Base-by-base conservation (phyloP, 2,329 filamentous ascomycete species). In the Diaporthe australafricana region DNA sequence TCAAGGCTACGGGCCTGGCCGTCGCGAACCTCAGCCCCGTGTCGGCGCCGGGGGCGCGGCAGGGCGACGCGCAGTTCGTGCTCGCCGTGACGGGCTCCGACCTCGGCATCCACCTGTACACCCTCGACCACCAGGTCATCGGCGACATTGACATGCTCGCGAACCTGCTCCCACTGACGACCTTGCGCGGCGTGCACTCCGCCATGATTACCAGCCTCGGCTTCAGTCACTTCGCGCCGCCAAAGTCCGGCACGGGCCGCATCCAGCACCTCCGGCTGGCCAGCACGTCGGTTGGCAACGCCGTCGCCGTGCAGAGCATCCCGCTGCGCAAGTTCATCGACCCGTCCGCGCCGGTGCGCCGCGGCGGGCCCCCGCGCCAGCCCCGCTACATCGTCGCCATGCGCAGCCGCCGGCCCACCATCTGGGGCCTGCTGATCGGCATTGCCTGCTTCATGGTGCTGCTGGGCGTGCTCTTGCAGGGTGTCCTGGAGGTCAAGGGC, bases 21-120 rank as follows among this genome's bases (percentile, higher is more conserved):
- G 90, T 96, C 63, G 90, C 90, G 72, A 90, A 92, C 71, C 87
- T 98, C 12, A 87, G 88, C 12, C 87, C 85, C 5, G 83, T 88
- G 8, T 81, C 86, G 6, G 83, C 88, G 14, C 84, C 87, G 22
- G 76, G 79, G 1, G 82, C 87, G 1, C 84, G 80, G 62, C 82
- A 90, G 66, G 89, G 88, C 67, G 90, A 93, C 72, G 89, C 91
- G 57, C 94, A 98, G 81, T 93, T 94, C 75, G 89, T 93, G 57
- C 87, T 98, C 75, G 95, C 95, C 8, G 90, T 97, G 17, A 93
- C 93, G 3, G 92, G 92, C 11, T 92, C 93, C 76, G 93, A 97
- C 80, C 90, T 91, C 73, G 94, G 94, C 14, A 91, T 98, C 75
- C 90, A 89, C 6, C 84, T 98, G 35, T 93, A 92, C 81, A 95